Evolutionary conservation across 495 filamentous ascomycete genomes (phyloP).

Genomic region (Eremomyces bilateralis): DNA sequence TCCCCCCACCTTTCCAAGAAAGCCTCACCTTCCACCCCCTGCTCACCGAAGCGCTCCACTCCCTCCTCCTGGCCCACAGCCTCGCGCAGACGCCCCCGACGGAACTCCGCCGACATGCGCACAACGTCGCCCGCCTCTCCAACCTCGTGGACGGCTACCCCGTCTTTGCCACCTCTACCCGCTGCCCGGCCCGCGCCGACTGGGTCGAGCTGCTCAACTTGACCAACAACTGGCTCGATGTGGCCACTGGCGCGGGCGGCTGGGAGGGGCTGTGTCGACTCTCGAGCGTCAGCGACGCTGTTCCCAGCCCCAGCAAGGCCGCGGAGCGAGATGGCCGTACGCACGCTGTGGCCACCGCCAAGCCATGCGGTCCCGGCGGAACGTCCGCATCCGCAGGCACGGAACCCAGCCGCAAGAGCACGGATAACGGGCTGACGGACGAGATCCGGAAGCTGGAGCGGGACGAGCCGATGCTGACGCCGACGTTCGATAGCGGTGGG

Average conservation of each 20-base stretch:
- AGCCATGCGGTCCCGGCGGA: conserved; percentile 32
- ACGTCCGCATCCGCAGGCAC: conserved; percentile 29
- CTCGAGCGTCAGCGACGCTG: conserved; percentile 23
- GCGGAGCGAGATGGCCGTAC: conserved; percentile 2
- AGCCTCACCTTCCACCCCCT: conserved; percentile 60
- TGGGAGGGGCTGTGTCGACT: conserved; percentile 57
- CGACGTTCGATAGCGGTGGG: conserved; percentile 37
- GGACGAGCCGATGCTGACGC: not conserved
- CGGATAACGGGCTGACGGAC: not conserved
- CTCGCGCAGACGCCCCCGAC: conserved; percentile 53
- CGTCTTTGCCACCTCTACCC: conserved; percentile 50
- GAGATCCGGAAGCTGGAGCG: not conserved
- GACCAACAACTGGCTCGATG: conserved; percentile 40
- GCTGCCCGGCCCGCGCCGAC: conserved; percentile 50
- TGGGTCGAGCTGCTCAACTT: conserved; percentile 56
- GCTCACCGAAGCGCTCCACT: conserved; percentile 52
- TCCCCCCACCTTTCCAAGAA: conserved; percentile 27
- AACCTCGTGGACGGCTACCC: conserved; percentile 60
- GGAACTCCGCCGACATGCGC: conserved; percentile 50
- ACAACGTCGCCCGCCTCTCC: conserved; percentile 54
- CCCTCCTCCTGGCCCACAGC: conserved; percentile 47
- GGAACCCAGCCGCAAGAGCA: conserved; percentile 5
- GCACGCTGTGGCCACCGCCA: conserved; percentile 3
- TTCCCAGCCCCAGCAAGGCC: conserved; percentile 22
- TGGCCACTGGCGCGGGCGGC: conserved; percentile 28